Percentiles rank a stretch among this genome's conserved stretches.
Evolutionary conservation across 73 alveolate genomes (phyloP).

Genomic region (Diophrys appendiculata): DNA sequence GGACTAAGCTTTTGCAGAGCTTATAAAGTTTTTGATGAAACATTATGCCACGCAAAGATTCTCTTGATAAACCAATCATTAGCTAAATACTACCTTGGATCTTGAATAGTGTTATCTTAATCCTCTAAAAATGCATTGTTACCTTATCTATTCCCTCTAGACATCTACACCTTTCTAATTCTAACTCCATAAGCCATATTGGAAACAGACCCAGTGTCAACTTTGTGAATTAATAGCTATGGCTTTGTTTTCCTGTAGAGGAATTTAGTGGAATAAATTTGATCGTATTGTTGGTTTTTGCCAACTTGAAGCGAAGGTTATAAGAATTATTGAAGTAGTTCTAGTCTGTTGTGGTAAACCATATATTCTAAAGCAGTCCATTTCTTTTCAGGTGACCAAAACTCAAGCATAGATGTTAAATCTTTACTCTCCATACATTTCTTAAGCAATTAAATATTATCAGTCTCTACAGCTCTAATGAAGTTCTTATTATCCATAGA

Average conservation of each 20-base stretch:
- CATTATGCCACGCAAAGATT: conserved; percentile 51
- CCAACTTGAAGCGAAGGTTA: conserved; percentile 52
- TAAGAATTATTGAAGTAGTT: conserved; percentile 71
- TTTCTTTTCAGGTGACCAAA: conserved; percentile 76
- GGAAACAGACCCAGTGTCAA: conserved; percentile 85
- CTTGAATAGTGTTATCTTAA: conserved; percentile 25
- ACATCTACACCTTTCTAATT: conserved; percentile 85
- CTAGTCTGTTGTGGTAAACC: conserved; percentile 65
- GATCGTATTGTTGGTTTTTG: conserved; percentile 45
- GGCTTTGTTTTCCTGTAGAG: conserved; percentile 50
- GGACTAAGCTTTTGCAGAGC: conserved; percentile 67
- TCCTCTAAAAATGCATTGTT: conserved; percentile 95
- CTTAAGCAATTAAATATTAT: conserved; percentile 63
- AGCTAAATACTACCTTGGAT: conserved; percentile 21
- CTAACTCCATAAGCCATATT: conserved; percentile 86
- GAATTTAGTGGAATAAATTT: conserved; percentile 39
- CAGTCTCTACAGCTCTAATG: conserved; percentile 78
- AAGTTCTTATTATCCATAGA: conserved; percentile 72
- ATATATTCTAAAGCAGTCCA: conserved; percentile 77
- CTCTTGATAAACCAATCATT: conserved; percentile 44
- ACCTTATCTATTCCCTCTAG: conserved; percentile 97
- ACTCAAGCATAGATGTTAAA: conserved; percentile 65
- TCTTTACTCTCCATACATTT: conserved; percentile 60
- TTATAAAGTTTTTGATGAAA: conserved; percentile 61
- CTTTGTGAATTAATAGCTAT: conserved; percentile 67